Conservation (phyloP, 108 stramenopile genomes). For the Pseudonitzschia pungens region DNA sequence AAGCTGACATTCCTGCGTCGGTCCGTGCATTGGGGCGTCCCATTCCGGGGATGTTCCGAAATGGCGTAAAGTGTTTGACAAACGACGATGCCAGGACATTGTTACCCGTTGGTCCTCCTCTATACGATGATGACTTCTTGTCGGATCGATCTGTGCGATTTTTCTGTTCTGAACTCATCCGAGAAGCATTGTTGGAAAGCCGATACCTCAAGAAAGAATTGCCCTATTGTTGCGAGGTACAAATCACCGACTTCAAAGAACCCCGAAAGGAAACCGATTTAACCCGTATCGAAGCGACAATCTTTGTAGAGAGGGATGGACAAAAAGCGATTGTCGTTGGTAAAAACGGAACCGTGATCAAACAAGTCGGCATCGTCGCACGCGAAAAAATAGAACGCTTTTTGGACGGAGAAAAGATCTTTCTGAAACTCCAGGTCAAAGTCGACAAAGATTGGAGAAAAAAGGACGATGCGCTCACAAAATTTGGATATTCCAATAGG, state of each 20-base stretch:
- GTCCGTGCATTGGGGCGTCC: conserved; percentile 80
- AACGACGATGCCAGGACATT: conserved; percentile 54
- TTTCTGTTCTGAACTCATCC: conserved; percentile 85
- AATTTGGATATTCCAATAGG: conserved; percentile 73
- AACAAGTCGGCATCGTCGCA: conserved; percentile 81
- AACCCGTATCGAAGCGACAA: conserved; percentile 74
- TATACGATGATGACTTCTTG: conserved; percentile 72
- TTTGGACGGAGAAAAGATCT: conserved; percentile 63
- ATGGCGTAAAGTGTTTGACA: conserved; percentile 38
- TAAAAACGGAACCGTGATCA: conserved; percentile 83
- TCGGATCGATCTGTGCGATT: conserved; percentile 87
- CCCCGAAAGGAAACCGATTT: conserved; percentile 41
- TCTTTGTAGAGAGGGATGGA: conserved; percentile 85
- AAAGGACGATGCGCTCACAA: conserved; percentile 68
- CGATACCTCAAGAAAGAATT: conserved; percentile 76
- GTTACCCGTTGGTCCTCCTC: conserved; percentile 64
- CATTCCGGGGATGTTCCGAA: conserved; percentile 72
- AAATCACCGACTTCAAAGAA: conserved; percentile 85
- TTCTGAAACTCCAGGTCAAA: conserved; percentile 78
- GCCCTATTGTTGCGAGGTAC: conserved; percentile 95
- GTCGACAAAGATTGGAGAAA: conserved; percentile 95
- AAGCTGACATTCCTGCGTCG: conserved; percentile 58
- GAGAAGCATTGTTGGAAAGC: conserved; percentile 76
- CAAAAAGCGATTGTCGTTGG: conserved; percentile 95
- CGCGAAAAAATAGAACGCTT: conserved; percentile 76